Evolutionary conservation across 2,329 filamentous ascomycete species (phyloP), one percentile per base, ranked within the genome.

Genomic region (Venturia nashicola): DNA sequence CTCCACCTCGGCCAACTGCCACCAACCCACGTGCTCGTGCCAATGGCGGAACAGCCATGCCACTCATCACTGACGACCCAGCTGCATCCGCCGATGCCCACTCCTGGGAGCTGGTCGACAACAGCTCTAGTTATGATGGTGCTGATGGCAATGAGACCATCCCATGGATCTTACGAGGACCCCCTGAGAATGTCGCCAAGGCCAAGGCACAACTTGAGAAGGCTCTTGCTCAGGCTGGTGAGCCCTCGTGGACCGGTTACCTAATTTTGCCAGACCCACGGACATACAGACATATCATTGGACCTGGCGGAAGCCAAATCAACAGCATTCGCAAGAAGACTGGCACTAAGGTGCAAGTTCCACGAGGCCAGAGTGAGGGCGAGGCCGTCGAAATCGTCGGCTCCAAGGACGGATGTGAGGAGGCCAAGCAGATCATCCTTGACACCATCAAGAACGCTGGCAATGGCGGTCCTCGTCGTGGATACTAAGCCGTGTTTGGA

Each of bases 361-460:
- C 94, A 27, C 39, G 46, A 16, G 87, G 90, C 71, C 89, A 95
- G 75, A 79, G 79, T 60, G 77, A 79, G 69, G 82, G 80, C 27
- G 92, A 97, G 75, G 90, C 93, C 4, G 97, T 99, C 73, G 91
- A 96, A 78, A 89, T 99, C 70, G 81, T 88, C 43, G 94, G 94
- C 46, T 83, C 82, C 64, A 84, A 83, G 71, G 88, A 91, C 18
- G 91, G 90, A 14, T 85, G 96, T 44, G 90, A 97, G 76, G 83
- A 89, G 74, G 94, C 94, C 61, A 91, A 88, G 78, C 86, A 96
- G 65, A 81, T 96, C 73, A 97, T 99, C 66, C 78, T 99, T 66
- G 86, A 90, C 11, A 43, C 59, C 23, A 46, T 63, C 51, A 57
- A 57, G 51, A 57, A 57, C 12, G 51, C 51, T 57, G 51, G 32